Conservation (phyloP, 73 alveolate species). For the Symbiodinium natans region DNA sequence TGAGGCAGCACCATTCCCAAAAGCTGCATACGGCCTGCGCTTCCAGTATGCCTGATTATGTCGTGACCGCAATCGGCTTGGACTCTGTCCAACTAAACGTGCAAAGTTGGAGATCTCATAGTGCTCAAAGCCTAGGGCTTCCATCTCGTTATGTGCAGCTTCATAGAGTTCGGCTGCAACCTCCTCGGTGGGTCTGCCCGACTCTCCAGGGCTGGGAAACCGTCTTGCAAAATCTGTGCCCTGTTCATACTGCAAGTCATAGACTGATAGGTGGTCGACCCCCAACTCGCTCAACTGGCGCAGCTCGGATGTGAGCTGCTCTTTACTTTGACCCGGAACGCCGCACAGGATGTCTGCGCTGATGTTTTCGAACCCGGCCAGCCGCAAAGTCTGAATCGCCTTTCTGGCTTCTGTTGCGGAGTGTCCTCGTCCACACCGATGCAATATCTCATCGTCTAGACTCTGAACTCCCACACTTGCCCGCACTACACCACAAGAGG, state of each 20-base stretch:
- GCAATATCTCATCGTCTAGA: conserved; percentile 20
- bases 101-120: conserved; percentile 32
- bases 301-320: conserved; percentile 6
- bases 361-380: conserved; percentile 29
- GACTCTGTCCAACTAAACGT: not conserved
- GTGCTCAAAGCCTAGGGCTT: conserved; percentile 65
- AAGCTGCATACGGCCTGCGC: conserved; percentile 82
- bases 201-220: conserved; percentile 53
- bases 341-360: conserved; percentile 77
- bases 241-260: conserved; percentile 83
- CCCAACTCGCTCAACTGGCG: not conserved
- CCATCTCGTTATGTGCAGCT: conserved; percentile 45
- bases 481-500: conserved; percentile 20
- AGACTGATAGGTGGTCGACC: conserved; percentile 72
- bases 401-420: conserved; percentile 35
- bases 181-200: conserved; percentile 50
- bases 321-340: conserved; percentile 26
- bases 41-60: conserved; percentile 81
- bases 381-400: not conserved
- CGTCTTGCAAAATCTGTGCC: conserved; percentile 66
- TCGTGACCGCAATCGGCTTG: conserved; percentile 1
- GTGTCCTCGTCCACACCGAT: conserved; percentile 63
- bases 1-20: conserved; percentile 82
- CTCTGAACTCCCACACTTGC: conserved; percentile 88
- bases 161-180: conserved; percentile 48